Conservation (phyloP, 2,329 filamentous ascomycete species). For the Epichloe hybrida region DNA sequence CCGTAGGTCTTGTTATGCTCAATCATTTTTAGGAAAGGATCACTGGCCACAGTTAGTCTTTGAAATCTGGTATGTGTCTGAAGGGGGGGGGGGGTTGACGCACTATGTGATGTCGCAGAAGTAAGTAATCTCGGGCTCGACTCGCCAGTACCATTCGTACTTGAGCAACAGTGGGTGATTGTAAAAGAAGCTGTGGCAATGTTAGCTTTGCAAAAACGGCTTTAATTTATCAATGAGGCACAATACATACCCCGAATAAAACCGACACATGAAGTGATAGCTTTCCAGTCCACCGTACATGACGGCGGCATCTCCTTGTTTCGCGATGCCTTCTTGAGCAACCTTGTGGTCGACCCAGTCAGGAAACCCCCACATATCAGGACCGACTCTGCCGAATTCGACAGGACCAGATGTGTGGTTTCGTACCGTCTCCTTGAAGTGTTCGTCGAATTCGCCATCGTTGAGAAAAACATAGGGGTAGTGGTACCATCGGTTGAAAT, state of each 20-base stretch:
- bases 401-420: conserved; percentile 83
- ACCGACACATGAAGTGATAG: conserved; percentile 98
- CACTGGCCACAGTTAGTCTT: conserved; percentile 19
- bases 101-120: conserved; percentile 99
- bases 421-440: conserved; percentile 73
- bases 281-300: conserved; percentile 99
- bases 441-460: conserved; percentile 90
- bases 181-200: conserved; percentile 63
- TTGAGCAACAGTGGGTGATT: conserved; percentile 90
- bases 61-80: not conserved
- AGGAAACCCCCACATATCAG: conserved; percentile 89
- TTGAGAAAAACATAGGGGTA: conserved; percentile 98
- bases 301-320: conserved; percentile 92
- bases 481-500: conserved; percentile 98
- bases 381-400: conserved; percentile 88
- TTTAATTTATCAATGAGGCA: not conserved
- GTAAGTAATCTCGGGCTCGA: conserved; percentile 99
- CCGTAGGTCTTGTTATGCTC: conserved; percentile 94
- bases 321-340: conserved; percentile 87
- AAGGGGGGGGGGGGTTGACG: conserved; percentile 1
- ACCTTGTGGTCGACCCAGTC: conserved; percentile 93
- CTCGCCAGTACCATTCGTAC: conserved; percentile 99
- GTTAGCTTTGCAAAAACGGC: conserved; percentile 10
- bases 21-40: conserved; percentile 93
- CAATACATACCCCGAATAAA: conserved; percentile 77